Conservation (phyloP, 768 basidiomycete genomes). For the Lactarius hatsudake region DNA sequence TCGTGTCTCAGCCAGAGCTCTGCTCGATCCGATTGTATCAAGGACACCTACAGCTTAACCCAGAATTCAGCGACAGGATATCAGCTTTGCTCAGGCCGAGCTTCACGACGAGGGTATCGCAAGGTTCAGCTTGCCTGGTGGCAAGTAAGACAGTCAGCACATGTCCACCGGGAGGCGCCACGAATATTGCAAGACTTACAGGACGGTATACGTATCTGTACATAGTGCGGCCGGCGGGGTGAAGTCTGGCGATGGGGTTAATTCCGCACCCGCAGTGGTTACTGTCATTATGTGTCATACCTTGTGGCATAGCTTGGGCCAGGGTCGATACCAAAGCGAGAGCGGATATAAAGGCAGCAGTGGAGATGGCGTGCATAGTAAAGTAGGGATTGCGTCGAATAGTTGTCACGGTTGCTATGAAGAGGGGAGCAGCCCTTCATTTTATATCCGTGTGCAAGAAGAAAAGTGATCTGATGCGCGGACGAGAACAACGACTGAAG, state of each 20-base stretch:
- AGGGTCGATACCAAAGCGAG: constrained; percentile 4
- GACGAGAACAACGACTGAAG: too few species aligned
- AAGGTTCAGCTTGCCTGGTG: constrained; percentile 4
- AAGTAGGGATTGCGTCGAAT: background rate
- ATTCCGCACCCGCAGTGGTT: too few species aligned
- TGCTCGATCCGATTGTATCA: background rate
- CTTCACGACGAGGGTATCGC: background rate
- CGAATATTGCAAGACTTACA: background rate
- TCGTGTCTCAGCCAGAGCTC: background rate
- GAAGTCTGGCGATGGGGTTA: background rate
- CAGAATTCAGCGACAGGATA: constrained; percentile 11
- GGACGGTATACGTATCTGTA: background rate
- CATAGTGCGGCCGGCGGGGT: too few species aligned
- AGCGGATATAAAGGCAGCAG: constrained; percentile 3
- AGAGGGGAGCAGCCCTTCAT: background rate
- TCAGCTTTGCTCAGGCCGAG: background rate
- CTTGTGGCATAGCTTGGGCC: background rate
- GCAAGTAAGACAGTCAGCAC: background rate
- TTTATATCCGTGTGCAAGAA: background rate
- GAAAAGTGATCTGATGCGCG: too few species aligned
- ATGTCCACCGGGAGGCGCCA: background rate
- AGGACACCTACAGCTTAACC: background rate
- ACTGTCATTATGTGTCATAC: too few species aligned
- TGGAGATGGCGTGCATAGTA: constrained; percentile 8
- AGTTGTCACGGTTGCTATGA: background rate